phyloP scores from a whole-genome alignment of 352 stramenopile genomes.

The Globisporangium splendens region DNA sequence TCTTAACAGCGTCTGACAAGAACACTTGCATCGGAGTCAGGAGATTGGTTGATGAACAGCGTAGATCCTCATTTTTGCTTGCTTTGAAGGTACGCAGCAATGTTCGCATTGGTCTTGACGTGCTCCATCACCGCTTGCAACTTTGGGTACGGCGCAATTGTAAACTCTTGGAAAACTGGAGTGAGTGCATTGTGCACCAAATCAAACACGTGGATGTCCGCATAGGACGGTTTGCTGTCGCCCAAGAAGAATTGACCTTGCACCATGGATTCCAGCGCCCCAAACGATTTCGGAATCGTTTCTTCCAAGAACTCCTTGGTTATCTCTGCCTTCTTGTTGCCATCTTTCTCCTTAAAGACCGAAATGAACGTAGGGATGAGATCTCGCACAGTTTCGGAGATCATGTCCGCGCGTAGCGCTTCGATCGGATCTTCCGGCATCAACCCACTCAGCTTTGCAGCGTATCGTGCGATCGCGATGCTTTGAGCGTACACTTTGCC shows the following conservation, averaged over 20 bases:
- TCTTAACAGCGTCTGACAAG: too few relatives aligned
- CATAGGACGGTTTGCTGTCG: constrained; percentile 26
- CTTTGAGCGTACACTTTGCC: constrained; percentile 14
- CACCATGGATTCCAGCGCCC: constrained; percentile 36
- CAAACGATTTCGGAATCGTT: constrained; percentile 17
- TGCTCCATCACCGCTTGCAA: constrained; percentile 23
- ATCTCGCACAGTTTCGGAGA: constrained; percentile 18
- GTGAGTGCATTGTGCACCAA: constrained; percentile 38
- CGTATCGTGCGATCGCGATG: constrained; percentile 26
- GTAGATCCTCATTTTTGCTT: neutral
- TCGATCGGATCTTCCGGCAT: constrained; percentile 14
- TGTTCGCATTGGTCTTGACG: constrained; percentile 33
- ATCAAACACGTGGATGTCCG: constrained; percentile 45
- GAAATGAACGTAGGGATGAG: too few relatives aligned
- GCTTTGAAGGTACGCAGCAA: constrained; percentile 37
- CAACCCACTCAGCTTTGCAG: constrained; percentile 16
- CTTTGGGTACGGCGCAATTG: constrained; percentile 27
- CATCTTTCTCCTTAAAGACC: constrained; percentile 26
- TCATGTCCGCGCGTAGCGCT: constrained; percentile 14
- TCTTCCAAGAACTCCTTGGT: constrained; percentile 4
- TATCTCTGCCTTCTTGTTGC: constrained; percentile 16
- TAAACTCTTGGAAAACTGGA: constrained; percentile 23
- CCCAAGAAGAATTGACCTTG: constrained; percentile 48
- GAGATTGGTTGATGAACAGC: too few relatives aligned
- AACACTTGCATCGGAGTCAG: too few relatives aligned